Percentiles rank a stretch among this genome's conserved stretches.
Evolutionary conservation across 306 rosid genomes (phyloP).

Genomic region (Medicago truncatula): MtrunA17r5.0-ANR NC_053048.1:50274501-50275000

Average conservation of each 20-base stretch:
- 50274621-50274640: conserved; percentile 75
- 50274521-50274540: conserved; percentile 66
- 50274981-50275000: conserved; percentile 76
- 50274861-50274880: conserved; percentile 50
- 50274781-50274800: conserved; percentile 66
- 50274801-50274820: conserved; percentile 65
- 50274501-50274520: conserved; percentile 58
- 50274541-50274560: conserved; percentile 41
- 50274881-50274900: conserved; percentile 68
- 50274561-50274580: conserved; percentile 54
- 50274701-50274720: conserved; percentile 61
- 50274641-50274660: conserved; percentile 64
- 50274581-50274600: conserved; percentile 56
- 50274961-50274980: conserved; percentile 74
- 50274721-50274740: conserved; percentile 61
- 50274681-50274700: conserved; percentile 42
- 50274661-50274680: conserved; percentile 54
- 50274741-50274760: conserved; percentile 63
- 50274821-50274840: conserved; percentile 68
- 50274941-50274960: conserved; percentile 79
- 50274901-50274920: conserved; percentile 65
- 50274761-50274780: conserved; percentile 56
- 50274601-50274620: conserved; percentile 70
- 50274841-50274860: conserved; percentile 67
- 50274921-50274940: conserved; percentile 85